Conservation (phyloP, 768 basidiomycete genomes). For the Agrocybe praecox region DNA sequence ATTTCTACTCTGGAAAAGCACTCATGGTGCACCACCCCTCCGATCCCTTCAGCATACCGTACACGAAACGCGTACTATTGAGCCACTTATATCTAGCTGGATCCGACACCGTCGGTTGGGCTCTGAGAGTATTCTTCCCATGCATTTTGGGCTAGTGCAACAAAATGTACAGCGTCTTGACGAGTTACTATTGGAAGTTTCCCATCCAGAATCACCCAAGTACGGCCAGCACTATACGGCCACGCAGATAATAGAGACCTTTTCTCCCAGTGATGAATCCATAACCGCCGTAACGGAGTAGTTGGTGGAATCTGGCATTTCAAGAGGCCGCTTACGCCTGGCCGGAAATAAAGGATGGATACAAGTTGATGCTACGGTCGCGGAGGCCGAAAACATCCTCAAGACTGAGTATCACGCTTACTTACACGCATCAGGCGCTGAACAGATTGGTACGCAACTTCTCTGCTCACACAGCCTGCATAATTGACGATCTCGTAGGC, state of each 20-base stretch:
- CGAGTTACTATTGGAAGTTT: constrained; percentile 46
- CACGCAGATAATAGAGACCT: constrained; percentile 42
- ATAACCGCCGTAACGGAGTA: constrained; percentile 44
- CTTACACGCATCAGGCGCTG: constrained; percentile 23
- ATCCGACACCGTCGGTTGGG: constrained; percentile 22
- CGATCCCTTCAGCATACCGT: constrained; percentile 24
- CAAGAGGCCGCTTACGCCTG: constrained; percentile 36
- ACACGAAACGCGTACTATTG: constrained; percentile 28
- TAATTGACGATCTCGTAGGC: constrained; percentile 23
- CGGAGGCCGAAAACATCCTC: constrained; percentile 43
- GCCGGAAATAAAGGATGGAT: constrained; percentile 44
- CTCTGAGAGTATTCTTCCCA: constrained; percentile 35
- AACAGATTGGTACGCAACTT: constrained; percentile 34
- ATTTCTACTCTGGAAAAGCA: not conserved
- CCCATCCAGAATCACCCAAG: constrained; percentile 50
- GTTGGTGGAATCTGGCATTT: constrained; percentile 44
- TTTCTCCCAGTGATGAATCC: constrained; percentile 45
- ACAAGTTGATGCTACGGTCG: constrained; percentile 40
- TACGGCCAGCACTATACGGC: constrained; percentile 55
- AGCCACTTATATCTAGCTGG: constrained; percentile 25
- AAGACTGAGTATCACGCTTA: constrained; percentile 46
- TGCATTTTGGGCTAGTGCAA: constrained; percentile 52
- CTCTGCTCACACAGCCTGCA: not conserved
- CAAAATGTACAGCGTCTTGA: constrained; percentile 47
- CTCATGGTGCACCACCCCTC: constrained; percentile 12